A percentile compares a stretch with the other conserved stretches of the same genome.
These are phyloP conservation scores for Rhizoctonia solani DNA, from an alignment of 1,284 basidiomycete genomes.

Conservation along the genomic window DNA sequence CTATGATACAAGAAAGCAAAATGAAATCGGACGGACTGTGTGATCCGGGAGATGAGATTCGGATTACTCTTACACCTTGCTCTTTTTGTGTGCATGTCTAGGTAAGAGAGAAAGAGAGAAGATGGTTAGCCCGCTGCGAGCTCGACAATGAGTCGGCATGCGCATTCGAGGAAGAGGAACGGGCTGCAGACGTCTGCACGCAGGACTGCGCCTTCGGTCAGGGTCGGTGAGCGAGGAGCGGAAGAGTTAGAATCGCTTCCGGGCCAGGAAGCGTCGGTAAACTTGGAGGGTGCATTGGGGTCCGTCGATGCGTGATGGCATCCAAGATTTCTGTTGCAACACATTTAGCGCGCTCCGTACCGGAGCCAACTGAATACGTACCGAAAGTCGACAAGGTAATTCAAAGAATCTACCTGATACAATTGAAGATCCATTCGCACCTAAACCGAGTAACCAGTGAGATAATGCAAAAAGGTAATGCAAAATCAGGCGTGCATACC, in stretches of 20 bases:
- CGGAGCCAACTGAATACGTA: conserved; percentile 51
- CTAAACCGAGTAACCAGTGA: conserved; percentile 56
- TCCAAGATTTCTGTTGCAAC: conserved; percentile 14
- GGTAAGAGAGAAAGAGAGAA: not conserved
- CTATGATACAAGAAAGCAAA: conserved; percentile 30
- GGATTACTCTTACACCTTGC: not conserved
- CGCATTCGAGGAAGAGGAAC: conserved; percentile 96
- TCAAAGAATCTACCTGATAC: conserved; percentile 93
- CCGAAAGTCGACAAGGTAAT: conserved; percentile 98
- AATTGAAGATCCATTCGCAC: conserved; percentile 96
- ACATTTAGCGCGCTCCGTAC: not conserved
- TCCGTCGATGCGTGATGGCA: conserved; percentile 53
- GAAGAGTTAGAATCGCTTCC: conserved; percentile 25
- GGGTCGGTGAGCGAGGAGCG: conserved; percentile 43
- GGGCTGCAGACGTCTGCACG: conserved; percentile 79
- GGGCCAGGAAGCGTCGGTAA: conserved; percentile 57
- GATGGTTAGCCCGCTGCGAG: conserved; percentile 70
- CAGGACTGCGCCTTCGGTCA: conserved; percentile 39
- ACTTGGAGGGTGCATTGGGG: conserved; percentile 61
- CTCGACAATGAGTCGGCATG: conserved; percentile 80
- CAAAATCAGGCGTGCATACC: conserved; percentile 54
- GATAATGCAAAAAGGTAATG: conserved; percentile 26
- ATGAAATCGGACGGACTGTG: not conserved
- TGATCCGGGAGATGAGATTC: too few relatives aligned
- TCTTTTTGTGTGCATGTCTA: not conserved